These are phyloP conservation scores for Zancudomyces culisetae DNA, from an alignment of 371 early-diverging fungal species.

Conservation along the genomic window DNA sequence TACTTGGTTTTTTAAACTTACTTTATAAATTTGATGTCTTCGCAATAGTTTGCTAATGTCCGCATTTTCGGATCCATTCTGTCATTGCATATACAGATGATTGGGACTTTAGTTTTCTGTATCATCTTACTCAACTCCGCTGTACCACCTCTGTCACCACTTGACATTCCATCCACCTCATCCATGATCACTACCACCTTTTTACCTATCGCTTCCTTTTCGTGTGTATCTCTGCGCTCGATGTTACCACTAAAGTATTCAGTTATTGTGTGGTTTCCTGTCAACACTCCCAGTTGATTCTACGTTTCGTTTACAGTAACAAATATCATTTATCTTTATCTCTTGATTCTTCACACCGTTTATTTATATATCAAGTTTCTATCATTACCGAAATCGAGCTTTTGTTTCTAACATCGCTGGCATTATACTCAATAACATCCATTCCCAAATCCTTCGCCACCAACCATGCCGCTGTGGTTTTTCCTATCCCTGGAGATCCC, in stretches of 20 bases:
- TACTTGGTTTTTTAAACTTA: too few species aligned
- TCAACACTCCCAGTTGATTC: constrained; percentile 29
- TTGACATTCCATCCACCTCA: constrained; percentile 99
- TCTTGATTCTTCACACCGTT: neutral
- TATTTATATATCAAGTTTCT: neutral
- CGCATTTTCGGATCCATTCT: constrained; percentile 73
- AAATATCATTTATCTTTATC: neutral
- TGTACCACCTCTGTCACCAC: constrained; percentile 95
- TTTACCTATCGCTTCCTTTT: constrained; percentile 11
- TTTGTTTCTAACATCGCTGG: constrained; percentile 95
- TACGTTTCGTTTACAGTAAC: neutral
- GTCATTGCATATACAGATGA: constrained; percentile 96
- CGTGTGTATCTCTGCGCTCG: constrained; percentile 5
- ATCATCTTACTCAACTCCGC: constrained; percentile 82
- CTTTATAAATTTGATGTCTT: constrained; percentile 61
- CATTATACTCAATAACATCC: constrained; percentile 94
- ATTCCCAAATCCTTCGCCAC: constrained; percentile 62
- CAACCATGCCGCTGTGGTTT: constrained; percentile 92
- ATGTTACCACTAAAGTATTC: constrained; percentile 29
- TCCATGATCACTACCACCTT: constrained; percentile 92
- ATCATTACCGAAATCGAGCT: constrained; percentile 18
- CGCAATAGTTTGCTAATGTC: constrained; percentile 73
- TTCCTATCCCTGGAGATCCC: constrained; percentile 98
- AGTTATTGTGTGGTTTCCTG: constrained; percentile 48
- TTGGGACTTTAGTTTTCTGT: constrained; percentile 48